Evolutionary conservation across 1,284 basidiomycete genomes (phyloP).

Genomic region (Neolentinus lepideus): DNA sequence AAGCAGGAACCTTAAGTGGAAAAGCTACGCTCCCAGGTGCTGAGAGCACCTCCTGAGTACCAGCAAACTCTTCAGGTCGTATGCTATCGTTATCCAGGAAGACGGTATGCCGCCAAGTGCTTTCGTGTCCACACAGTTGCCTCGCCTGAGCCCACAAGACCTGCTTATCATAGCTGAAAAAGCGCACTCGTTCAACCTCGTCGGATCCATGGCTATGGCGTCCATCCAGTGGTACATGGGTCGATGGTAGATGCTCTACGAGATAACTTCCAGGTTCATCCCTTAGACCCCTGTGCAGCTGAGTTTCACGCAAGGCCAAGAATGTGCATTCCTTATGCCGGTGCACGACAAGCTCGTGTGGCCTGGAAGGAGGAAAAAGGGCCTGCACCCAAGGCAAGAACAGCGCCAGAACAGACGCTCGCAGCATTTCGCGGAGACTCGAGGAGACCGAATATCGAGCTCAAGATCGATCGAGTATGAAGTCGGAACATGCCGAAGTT

Average conservation of each 20-base stretch:
- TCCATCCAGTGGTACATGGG: neutral
- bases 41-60: neutral
- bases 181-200: neutral
- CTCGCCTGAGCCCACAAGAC: neutral
- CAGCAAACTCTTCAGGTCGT: neutral
- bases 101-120: slow-evolving; percentile 11
- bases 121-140: neutral
- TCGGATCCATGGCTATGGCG: neutral
- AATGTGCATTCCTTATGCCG: neutral
- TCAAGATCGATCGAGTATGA: too few species aligned
- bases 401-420: neutral
- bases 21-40: neutral
- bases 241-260: neutral
- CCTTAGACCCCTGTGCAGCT: neutral
- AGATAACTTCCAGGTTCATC: neutral
- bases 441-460: too few species aligned
- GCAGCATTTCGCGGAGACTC: too few species aligned
- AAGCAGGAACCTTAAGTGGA: slow-evolving; percentile 24
- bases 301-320: neutral
- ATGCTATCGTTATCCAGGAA: slow-evolving; percentile 2
- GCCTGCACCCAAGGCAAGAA: neutral
- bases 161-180: neutral
- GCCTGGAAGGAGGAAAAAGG: neutral
- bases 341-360: neutral
- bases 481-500: too few species aligned